Conservation (phyloP, 345 rosid genomes). For the Eucalyptus brandiana region DNA sequence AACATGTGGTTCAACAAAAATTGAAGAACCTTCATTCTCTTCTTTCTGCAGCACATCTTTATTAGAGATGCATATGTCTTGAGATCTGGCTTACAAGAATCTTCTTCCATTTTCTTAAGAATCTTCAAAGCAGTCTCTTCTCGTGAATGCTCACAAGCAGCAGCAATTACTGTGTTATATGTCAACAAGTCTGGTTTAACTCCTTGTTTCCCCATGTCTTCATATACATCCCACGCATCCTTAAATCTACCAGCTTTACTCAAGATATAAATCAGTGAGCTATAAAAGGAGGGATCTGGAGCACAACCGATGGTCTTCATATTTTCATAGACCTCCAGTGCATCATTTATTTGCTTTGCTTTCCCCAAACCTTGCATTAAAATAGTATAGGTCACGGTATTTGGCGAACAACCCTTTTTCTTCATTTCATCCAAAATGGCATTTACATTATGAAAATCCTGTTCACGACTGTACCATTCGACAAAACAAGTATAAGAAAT, state of each 20-base stretch:
- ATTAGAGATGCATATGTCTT: slow-evolving; percentile 50
- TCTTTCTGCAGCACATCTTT: slow-evolving; percentile 67
- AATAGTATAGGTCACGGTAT: slow-evolving; percentile 46
- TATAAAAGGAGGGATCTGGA: slow-evolving; percentile 55
- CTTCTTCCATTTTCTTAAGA: slow-evolving; percentile 57
- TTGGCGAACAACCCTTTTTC: slow-evolving; percentile 49
- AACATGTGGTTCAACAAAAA: slow-evolving; percentile 57
- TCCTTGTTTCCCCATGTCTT: slow-evolving; percentile 69
- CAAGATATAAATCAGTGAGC: slow-evolving; percentile 51
- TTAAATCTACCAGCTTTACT: slow-evolving; percentile 58
- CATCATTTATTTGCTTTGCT: slow-evolving; percentile 50
- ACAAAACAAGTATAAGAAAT: slow-evolving; percentile 64
- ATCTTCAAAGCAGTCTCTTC: slow-evolving; percentile 55
- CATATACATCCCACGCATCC: slow-evolving; percentile 57
- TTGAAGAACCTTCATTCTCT: slow-evolving; percentile 55
- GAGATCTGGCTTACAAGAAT: slow-evolving; percentile 43
- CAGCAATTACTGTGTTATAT: slow-evolving; percentile 50
- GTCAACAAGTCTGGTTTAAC: slow-evolving; percentile 33
- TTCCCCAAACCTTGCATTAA: slow-evolving; percentile 68
- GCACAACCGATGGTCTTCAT: slow-evolving; percentile 60
- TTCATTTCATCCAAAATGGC: slow-evolving; percentile 55
- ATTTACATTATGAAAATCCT: slow-evolving; percentile 59
- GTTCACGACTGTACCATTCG: slow-evolving; percentile 48
- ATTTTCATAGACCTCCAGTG: slow-evolving; percentile 53
- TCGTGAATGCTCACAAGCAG: slow-evolving; percentile 34